phyloP scores from a whole-genome alignment of 768 basidiomycete genomes.

The Zangia roseola region DNA sequence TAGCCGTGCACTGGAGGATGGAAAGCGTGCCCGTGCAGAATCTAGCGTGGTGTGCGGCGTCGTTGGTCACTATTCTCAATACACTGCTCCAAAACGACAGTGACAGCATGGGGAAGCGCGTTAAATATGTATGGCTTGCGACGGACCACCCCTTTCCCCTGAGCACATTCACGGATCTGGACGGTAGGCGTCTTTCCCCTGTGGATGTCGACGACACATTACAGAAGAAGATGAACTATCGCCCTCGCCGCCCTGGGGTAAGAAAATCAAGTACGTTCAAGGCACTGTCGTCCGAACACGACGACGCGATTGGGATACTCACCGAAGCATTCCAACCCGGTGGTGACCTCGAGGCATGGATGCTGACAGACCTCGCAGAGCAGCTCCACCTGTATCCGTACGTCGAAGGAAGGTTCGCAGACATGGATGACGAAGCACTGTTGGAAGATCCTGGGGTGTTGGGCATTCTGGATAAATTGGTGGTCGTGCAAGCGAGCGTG shows the following conservation, averaged over 20 bases:
- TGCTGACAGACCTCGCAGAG: constrained; percentile 43
- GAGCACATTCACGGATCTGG: not conserved
- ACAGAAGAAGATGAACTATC: not conserved
- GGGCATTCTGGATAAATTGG: constrained; percentile 58
- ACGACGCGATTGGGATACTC: constrained; percentile 45
- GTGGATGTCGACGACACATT: constrained; percentile 2
- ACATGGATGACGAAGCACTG: constrained; percentile 25
- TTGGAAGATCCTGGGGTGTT: constrained; percentile 49
- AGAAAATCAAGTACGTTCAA: constrained; percentile 49
- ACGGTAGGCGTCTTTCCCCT: constrained; percentile 12
- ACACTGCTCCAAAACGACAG: constrained; percentile 32
- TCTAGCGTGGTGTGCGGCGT: constrained; percentile 48
- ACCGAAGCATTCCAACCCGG: constrained; percentile 41
- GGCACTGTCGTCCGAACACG: constrained; percentile 40
- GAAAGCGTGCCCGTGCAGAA: constrained; percentile 44
- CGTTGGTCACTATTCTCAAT: constrained; percentile 45
- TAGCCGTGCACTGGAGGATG: constrained; percentile 59
- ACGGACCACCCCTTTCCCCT: constrained; percentile 47
- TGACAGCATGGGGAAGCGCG: constrained; percentile 23
- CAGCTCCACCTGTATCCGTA: constrained; percentile 27
- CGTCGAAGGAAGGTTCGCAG: constrained; percentile 19
- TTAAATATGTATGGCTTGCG: constrained; percentile 52
- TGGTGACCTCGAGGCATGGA: constrained; percentile 41
- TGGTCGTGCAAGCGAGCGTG: constrained; percentile 45
- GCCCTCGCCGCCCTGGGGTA: not conserved